Conservation (phyloP, 176 grass and related monocot species). For the Poa pratensis region DNA sequence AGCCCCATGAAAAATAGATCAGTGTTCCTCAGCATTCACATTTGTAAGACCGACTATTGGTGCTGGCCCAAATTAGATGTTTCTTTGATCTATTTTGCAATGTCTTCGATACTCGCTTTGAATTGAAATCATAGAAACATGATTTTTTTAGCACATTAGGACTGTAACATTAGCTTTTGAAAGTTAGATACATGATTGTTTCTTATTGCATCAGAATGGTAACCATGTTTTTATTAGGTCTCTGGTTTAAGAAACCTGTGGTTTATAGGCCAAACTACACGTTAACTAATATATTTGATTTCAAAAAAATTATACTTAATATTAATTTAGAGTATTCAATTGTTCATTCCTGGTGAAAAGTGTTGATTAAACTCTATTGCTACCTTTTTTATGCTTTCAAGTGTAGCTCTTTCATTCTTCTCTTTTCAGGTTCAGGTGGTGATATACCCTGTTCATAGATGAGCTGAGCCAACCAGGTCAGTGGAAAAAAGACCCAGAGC, state of each 20-base stretch:
- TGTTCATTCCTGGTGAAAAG: slow-evolving; percentile 21
- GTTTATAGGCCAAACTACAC: slow-evolving; percentile 60
- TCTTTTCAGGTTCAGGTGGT: slow-evolving; percentile 46
- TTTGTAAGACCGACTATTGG: slow-evolving; percentile 70
- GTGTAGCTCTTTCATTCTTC: slow-evolving; percentile 43
- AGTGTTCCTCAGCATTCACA: slow-evolving; percentile 65
- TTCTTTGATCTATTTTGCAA: slow-evolving; percentile 63
- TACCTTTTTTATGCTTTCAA: slow-evolving; percentile 19
- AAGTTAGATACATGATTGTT: slow-evolving; percentile 50
- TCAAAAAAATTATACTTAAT: background rate
- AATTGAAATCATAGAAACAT: slow-evolving; percentile 1
- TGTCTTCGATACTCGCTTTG: slow-evolving; percentile 42
- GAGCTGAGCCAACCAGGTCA: slow-evolving; percentile 56
- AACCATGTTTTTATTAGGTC: slow-evolving; percentile 60
- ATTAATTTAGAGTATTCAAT: slow-evolving; percentile 48
- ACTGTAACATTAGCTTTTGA: slow-evolving; percentile 46
- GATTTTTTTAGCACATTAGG: slow-evolving; percentile 38
- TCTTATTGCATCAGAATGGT: slow-evolving; percentile 41
- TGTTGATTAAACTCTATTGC: slow-evolving; percentile 38
- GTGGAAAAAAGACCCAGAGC: slow-evolving; percentile 66
- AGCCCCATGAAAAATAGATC: slow-evolving; percentile 69
- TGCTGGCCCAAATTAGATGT: slow-evolving; percentile 76
- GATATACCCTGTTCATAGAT: slow-evolving; percentile 66
- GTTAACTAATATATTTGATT: too few species aligned
- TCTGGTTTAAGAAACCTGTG: slow-evolving; percentile 64